Conservation (phyloP, 352 stramenopile genomes). For the Phytophthora podocarpi region DNA sequence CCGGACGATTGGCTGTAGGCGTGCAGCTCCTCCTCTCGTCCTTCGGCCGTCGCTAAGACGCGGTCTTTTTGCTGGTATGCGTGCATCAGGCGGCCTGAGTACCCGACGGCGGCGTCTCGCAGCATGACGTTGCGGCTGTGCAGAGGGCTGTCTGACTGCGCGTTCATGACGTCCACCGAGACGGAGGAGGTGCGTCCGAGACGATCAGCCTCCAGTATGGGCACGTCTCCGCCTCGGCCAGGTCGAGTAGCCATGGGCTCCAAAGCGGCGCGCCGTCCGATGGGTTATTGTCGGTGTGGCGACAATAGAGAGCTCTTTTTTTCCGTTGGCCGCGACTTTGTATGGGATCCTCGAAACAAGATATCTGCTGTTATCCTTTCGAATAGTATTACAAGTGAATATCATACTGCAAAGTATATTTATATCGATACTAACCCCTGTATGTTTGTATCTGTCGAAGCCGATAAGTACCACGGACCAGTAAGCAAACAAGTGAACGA, state of each 20-base stretch:
- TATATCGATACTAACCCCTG: no score
- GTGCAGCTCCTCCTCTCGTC: conserved; percentile 59
- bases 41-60: conserved; percentile 53
- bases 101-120: conserved; percentile 24
- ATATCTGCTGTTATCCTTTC: no score
- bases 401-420: no score
- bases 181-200: conserved; percentile 31
- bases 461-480: no score
- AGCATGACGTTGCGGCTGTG: conserved; percentile 26
- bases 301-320: no score
- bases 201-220: conserved; percentile 35
- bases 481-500: no score
- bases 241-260: conserved; percentile 20
- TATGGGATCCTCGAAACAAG: no score
- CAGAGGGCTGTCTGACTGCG: conserved; percentile 24
- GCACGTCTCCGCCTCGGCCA: conserved; percentile 28
- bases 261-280: neutral
- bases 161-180: conserved; percentile 13
- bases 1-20: conserved; percentile 47
- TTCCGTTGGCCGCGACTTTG: no score
- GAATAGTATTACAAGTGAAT: no score
- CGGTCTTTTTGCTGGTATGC: conserved; percentile 46
- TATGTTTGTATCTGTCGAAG: no score
- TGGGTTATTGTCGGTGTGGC: no score
- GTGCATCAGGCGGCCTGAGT: conserved; percentile 28